phyloP scores from a whole-genome alignment of 176 grass and related monocot species.

The Triticum monococcum region DNA sequence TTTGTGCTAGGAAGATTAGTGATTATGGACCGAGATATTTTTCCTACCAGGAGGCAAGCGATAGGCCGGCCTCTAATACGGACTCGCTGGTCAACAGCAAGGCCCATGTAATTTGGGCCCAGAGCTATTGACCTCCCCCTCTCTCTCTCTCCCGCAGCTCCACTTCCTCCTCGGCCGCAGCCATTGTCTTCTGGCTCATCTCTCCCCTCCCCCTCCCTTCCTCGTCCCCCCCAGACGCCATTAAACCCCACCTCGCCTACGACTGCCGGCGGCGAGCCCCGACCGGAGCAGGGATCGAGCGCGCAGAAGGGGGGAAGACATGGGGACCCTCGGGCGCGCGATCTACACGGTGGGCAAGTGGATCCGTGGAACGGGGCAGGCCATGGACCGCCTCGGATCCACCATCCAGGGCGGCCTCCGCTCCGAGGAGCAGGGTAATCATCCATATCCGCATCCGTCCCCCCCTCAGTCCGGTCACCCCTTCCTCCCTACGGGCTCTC shows the following conservation, averaged over 20 bases:
- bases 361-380: constrained; percentile 95
- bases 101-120: not conserved
- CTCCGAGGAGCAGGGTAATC: constrained; percentile 78
- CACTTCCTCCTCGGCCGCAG: constrained; percentile 7
- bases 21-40: no score
- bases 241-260: constrained; percentile 21
- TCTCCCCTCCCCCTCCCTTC: not conserved
- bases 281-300: not conserved
- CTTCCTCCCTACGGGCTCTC: not conserved
- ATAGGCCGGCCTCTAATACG: not conserved
- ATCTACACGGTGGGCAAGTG: constrained; percentile 96
- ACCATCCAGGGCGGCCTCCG: constrained; percentile 75
- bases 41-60: no score
- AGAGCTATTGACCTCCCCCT: not conserved
- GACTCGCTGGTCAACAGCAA: not conserved
- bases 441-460: not conserved
- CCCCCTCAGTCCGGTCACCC: not conserved
- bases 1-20: no score
- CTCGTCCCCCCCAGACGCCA: not conserved
- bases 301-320: not conserved
- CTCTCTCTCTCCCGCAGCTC: not conserved
- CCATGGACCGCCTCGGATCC: constrained; percentile 84
- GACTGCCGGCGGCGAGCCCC: constrained; percentile 37
- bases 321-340: constrained; percentile 83
- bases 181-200: constrained; percentile 1